Percentiles rank a stretch among this genome's conserved stretches.
Evolutionary conservation across 192 early-diverging fungal genomes (phyloP).

Genomic region (Podila epigama): DNA sequence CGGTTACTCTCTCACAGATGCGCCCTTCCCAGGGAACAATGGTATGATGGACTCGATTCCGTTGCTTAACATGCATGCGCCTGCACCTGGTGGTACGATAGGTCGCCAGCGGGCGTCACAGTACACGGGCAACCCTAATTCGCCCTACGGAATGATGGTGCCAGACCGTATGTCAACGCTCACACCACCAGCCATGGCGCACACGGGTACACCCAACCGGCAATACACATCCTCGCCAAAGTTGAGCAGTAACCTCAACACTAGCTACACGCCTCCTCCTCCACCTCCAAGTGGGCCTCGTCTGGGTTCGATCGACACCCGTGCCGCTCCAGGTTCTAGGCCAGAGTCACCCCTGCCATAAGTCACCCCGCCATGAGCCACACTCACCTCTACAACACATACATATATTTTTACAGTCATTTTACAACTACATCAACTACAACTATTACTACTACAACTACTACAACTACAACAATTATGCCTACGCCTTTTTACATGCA

Average conservation of each 20-base stretch:
- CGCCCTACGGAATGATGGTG: not conserved
- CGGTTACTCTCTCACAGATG: conserved; percentile 28
- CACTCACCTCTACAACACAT: no score
- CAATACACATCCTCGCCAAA: conserved; percentile 22
- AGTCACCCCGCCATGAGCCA: no score
- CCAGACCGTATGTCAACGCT: conserved; percentile 18
- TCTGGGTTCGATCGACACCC: conserved; percentile 34
- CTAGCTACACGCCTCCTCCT: conserved; percentile 28
- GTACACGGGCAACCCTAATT: not conserved
- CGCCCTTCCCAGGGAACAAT: not conserved
- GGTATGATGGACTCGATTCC: conserved; percentile 48
- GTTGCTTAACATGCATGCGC: conserved; percentile 40
- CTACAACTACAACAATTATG: no score
- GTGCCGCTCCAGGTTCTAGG: conserved; percentile 5
- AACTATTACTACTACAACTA: no score
- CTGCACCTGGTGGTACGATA: conserved; percentile 45
- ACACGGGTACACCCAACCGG: conserved; percentile 16
- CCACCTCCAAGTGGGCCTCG: conserved; percentile 41
- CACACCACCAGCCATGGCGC: conserved; percentile 5
- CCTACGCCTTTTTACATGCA: no score
- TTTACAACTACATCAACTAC: no score
- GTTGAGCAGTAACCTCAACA: conserved; percentile 8
- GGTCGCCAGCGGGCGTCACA: conserved; percentile 13
- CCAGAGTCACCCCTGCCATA: conserved; percentile 13
- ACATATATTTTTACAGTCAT: no score